phyloP scores from a whole-genome alignment of 2,329 filamentous ascomycete species.

The Lomentospora prolificans region DNA sequence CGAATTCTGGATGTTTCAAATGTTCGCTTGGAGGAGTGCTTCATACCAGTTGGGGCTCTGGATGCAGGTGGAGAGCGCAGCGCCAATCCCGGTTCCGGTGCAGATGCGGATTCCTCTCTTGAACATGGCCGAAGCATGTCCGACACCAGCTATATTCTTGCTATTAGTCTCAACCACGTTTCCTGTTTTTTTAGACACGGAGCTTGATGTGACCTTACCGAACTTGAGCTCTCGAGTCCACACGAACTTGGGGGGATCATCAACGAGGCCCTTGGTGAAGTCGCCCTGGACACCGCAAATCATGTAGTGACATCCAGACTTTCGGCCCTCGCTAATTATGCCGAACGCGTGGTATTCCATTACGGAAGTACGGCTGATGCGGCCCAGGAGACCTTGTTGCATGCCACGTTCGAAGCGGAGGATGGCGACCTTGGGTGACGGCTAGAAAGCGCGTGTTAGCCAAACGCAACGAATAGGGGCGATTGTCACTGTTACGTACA shows the following conservation, averaged over 20 bases:
- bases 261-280: conserved; percentile 28
- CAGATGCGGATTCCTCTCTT: conserved; percentile 30
- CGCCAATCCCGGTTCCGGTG: conserved; percentile 30
- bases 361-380: conserved; percentile 29
- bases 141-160: conserved; percentile 26
- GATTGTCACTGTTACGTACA: conserved; percentile 18
- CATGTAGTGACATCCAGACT: conserved; percentile 27
- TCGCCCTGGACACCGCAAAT: conserved; percentile 32
- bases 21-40: background rate
- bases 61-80: conserved; percentile 30
- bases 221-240: conserved; percentile 32
- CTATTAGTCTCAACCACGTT: no score
- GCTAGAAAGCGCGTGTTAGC: conserved; percentile 15
- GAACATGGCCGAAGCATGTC: conserved; percentile 31
- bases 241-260: conserved; percentile 26
- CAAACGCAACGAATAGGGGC: background rate
- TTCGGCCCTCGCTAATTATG: conserved; percentile 28
- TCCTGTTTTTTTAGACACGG: no score
- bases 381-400: conserved; percentile 29
- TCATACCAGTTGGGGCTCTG: conserved; percentile 26
- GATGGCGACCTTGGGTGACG: conserved; percentile 29
- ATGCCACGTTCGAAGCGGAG: conserved; percentile 29
- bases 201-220: no score
- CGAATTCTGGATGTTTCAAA: background rate
- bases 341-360: conserved; percentile 34